phyloP scores from a whole-genome alignment of 768 basidiomycete genomes.

The Amanita polypyramis region DNA sequence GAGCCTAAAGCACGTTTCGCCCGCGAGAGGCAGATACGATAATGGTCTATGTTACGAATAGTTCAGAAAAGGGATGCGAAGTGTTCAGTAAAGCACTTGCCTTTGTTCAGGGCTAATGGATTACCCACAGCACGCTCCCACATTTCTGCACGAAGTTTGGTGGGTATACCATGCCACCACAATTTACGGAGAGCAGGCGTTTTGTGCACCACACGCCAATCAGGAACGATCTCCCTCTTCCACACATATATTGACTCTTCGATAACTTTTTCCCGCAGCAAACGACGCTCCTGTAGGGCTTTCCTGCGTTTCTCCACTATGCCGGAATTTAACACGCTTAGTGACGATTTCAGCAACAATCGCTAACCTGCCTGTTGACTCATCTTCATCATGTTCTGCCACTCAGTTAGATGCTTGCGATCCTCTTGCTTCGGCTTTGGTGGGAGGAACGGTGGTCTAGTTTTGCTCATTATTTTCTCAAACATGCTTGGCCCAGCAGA shows the following conservation, averaged over 20 bases:
- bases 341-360: neutral
- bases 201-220: constrained; percentile 69
- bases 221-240: constrained; percentile 72
- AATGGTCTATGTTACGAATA: constrained; percentile 42
- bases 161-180: constrained; percentile 88
- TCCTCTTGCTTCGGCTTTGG: constrained; percentile 76
- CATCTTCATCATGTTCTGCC: constrained; percentile 81
- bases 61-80: constrained; percentile 2
- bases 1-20: constrained; percentile 61
- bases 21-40: constrained; percentile 57
- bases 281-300: constrained; percentile 49
- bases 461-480: constrained; percentile 75
- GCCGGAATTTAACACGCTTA: constrained; percentile 1
- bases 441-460: constrained; percentile 76
- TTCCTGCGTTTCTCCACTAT: constrained; percentile 64
- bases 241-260: constrained; percentile 65
- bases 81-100: constrained; percentile 23
- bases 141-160: constrained; percentile 66
- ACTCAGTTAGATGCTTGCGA: constrained; percentile 72
- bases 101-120: constrained; percentile 71
- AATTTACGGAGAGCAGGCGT: constrained; percentile 55
- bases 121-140: constrained; percentile 89
- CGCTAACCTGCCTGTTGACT: constrained; percentile 62
- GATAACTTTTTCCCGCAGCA: constrained; percentile 52
- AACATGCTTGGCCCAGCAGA: constrained; percentile 60